phyloP scores from a whole-genome alignment of 139 green algal species.

The Coelastrella sp. region DNA sequence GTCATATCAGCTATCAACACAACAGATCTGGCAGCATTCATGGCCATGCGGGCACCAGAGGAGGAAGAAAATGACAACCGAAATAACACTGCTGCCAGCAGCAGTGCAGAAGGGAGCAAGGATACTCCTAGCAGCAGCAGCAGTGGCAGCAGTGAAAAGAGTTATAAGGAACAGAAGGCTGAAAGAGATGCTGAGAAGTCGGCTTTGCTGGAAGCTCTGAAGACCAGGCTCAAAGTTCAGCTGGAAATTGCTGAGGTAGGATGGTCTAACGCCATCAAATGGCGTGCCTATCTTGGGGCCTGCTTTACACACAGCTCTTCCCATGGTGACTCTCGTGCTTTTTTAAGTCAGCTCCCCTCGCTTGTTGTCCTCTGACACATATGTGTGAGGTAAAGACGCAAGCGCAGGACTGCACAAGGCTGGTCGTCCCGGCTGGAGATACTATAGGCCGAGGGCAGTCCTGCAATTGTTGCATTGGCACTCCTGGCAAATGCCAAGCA shows the following conservation, averaged over 20 bases:
- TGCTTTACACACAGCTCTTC: background rate
- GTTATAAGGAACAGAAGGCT: constrained; percentile 53
- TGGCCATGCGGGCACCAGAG: constrained; percentile 53
- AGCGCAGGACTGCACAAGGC: too few relatives aligned
- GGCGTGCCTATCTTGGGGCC: too few relatives aligned
- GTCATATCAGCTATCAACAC: constrained; percentile 74
- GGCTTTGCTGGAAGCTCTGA: constrained; percentile 80
- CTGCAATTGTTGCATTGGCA: too few relatives aligned
- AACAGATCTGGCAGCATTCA: constrained; percentile 60
- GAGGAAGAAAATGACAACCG: background rate
- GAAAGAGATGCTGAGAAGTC: constrained; percentile 71
- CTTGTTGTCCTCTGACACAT: too few relatives aligned
- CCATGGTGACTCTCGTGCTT: too few relatives aligned
- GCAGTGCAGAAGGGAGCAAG: constrained; percentile 3
- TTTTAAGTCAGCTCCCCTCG: too few relatives aligned
- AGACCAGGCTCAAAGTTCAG: constrained; percentile 62
- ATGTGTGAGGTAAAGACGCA: too few relatives aligned
- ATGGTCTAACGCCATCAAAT: background rate
- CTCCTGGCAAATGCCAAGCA: too few relatives aligned
- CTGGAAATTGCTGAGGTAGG: constrained; percentile 62
- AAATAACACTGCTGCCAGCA: background rate
- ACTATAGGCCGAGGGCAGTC: too few relatives aligned
- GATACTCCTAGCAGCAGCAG: background rate
- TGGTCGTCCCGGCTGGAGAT: too few relatives aligned
- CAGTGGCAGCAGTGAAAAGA: constrained; percentile 22